Evolutionary conservation across 805 yeast species (phyloP), one percentile per base, ranked within the genome.

Genomic region (Priceomyces medius): DNA sequence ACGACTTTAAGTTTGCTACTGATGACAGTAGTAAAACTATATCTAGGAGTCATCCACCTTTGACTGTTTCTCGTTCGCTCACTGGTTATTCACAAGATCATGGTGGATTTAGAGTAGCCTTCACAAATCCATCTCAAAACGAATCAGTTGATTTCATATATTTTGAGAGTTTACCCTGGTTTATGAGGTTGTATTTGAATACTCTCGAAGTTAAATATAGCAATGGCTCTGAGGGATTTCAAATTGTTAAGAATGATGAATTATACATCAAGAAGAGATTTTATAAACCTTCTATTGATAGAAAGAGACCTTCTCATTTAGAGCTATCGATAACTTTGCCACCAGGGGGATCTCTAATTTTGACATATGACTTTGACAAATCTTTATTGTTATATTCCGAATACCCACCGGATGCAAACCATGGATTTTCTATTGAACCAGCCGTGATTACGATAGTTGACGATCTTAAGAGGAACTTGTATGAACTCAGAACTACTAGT

Each of bases 381-480:
- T 81, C 96, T 0, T 71, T 93, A 58, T 71, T 93, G 21, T 75
- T 83, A 43, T 81, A 86, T 46, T 85, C 89, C 3, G 98, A 93
- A 59, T 93, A 93, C 56, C 99, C 99, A n/a, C 99, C 99, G 1
- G 99, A 93, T 69, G 98, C 99, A 2, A 93, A 93, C 59, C 97
- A 93, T 54, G 99, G 99, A 0, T 93, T 93, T 63, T 91, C 90
- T 44, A 80, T 93, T 33, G 93, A 93, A 18, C 96, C 98, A 0
- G 96, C 96, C 4, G 84, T 88, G 8, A 72, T 88, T 9, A 76
- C 84, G 2, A 77, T 87, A 0, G 39, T 81, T 7, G 59, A 63
- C 8, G 45, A 35, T 3, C 56, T 58, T 10, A 44, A 53, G 9
- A 31, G 45, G 14, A 46, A 40, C 10, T 40, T 29, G 6, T 83